Evolutionary conservation across 805 yeast species (phyloP).

Genomic region (Teunomyces aglyptinius): DNA sequence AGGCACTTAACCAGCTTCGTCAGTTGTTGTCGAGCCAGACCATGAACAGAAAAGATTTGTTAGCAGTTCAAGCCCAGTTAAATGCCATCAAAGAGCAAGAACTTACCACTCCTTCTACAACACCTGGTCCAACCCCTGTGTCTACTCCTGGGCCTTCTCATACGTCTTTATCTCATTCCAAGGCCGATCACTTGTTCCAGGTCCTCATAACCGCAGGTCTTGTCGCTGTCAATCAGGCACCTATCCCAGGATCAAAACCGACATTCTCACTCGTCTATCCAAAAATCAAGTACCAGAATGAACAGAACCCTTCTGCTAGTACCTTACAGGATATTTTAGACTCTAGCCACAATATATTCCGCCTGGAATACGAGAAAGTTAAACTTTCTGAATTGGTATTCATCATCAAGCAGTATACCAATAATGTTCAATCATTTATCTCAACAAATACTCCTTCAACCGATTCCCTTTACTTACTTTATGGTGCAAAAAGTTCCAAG

Average conservation of each 20-base stretch:
- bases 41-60: slow-evolving; percentile 34
- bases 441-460: slow-evolving; percentile 32
- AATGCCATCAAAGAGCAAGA: slow-evolving; percentile 37
- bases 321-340: slow-evolving; percentile 23
- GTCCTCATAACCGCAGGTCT: slow-evolving; percentile 37
- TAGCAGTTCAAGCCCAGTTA: slow-evolving; percentile 38
- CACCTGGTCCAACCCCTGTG: slow-evolving; percentile 11
- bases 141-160: slow-evolving; percentile 8
- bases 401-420: slow-evolving; percentile 17
- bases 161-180: background rate
- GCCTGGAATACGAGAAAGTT: slow-evolving; percentile 35
- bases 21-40: slow-evolving; percentile 36
- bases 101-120: slow-evolving; percentile 9
- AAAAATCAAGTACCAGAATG: slow-evolving; percentile 24
- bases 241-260: slow-evolving; percentile 38
- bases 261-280: slow-evolving; percentile 31
- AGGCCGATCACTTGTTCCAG: slow-evolving; percentile 31
- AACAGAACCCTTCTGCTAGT: slow-evolving; percentile 17
- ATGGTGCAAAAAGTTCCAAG: slow-evolving; percentile 66
- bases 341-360: slow-evolving; percentile 15
- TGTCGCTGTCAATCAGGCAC: slow-evolving; percentile 39
- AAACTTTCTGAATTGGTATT: slow-evolving; percentile 31
- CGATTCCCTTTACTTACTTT: slow-evolving; percentile 40
- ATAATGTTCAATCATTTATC: slow-evolving; percentile 36
- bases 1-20: slow-evolving; percentile 45